Evolutionary conservation across 768 basidiomycete species (phyloP), one percentile per base, ranked within the genome.

Genomic region (Hypholoma sublateritium): DNA sequence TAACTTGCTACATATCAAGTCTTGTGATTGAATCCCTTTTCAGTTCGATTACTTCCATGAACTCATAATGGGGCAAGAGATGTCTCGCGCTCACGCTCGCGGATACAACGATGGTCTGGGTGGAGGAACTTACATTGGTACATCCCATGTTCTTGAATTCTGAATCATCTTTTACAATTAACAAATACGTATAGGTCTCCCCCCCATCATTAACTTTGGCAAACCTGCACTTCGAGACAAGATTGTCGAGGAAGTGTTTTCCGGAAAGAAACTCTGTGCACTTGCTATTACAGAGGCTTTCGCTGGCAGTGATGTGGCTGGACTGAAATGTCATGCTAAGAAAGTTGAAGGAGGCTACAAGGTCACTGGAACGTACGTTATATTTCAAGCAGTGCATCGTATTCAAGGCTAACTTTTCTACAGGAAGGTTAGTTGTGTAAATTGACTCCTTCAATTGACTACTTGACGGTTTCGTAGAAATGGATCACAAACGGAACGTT

Each of bases 221-320:
- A 78, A 83, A 19, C 80, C 84, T 5, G 83, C 83, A 34, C 66
- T 93, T 44, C 83, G 85, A 61, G 75, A 81, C 1, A 78, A 79
- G 62, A 79, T 92, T 57, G 72, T 88, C 4, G 77, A 80, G 3
- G 85, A 87, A 24, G 75, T 71, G 25, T 77, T 86, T 22, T 69
- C 74, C 1, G 88, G 85, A 19, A 85, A 83, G 71, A 89, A 90
- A 69, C 82, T 83, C 57, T 87, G 91, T 62, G 83, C 82, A 32
- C 74, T 95, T 32, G 93, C 93, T 17, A 88, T 95, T 65, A 86
- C 88, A 19, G 93, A 95, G 74, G 90, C 93, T 0, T 92, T 89
- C 59, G 93, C 91, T 1, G 88, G 88, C 8, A 87, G 85, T 62
- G 88, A 90, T 62, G 87, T 90, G 16, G 79, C 79, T 28, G 88